phyloP scores from a whole-genome alignment of 108 stramenopile genomes.

The Cylindrotheca closterium region DNA sequence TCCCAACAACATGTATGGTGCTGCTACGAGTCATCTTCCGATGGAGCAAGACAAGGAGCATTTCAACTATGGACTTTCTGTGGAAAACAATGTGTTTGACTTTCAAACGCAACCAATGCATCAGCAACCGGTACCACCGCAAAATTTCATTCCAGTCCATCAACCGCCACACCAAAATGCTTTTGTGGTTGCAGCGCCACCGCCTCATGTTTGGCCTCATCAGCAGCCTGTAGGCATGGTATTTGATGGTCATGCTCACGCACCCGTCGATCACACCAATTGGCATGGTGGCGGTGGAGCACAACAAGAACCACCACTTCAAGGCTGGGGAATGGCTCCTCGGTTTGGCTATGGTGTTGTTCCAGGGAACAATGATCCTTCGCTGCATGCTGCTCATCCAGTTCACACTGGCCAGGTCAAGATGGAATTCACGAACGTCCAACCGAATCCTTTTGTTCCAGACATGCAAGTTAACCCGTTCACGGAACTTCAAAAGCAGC shows the following conservation, averaged over 20 bases:
- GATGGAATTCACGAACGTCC: neutral
- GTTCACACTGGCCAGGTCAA: no score
- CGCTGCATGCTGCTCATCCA: no score
- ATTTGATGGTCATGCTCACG: conserved; percentile 21
- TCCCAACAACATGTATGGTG: no score
- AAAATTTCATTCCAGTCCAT: conserved; percentile 16
- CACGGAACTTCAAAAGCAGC: neutral
- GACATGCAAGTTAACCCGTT: neutral
- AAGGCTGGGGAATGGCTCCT: neutral
- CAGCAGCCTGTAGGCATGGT: conserved; percentile 7
- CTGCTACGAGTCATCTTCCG: no score
- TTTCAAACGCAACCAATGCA: conserved; percentile 15
- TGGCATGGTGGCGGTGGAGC: neutral
- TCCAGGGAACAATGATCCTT: neutral
- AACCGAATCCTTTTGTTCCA: conserved; percentile 3
- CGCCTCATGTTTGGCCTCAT: conserved; percentile 19
- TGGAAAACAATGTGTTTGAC: no score
- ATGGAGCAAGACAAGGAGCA: no score
- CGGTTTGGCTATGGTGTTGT: neutral
- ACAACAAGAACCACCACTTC: neutral
- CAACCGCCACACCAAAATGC: conserved; percentile 15
- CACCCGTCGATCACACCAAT: neutral
- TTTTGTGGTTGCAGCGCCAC: conserved; percentile 10
- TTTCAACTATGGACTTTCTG: no score
- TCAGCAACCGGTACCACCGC: conserved; percentile 6